phyloP scores from a whole-genome alignment of 2,329 filamentous ascomycete species.

The Verticillium tricorpus region DNA sequence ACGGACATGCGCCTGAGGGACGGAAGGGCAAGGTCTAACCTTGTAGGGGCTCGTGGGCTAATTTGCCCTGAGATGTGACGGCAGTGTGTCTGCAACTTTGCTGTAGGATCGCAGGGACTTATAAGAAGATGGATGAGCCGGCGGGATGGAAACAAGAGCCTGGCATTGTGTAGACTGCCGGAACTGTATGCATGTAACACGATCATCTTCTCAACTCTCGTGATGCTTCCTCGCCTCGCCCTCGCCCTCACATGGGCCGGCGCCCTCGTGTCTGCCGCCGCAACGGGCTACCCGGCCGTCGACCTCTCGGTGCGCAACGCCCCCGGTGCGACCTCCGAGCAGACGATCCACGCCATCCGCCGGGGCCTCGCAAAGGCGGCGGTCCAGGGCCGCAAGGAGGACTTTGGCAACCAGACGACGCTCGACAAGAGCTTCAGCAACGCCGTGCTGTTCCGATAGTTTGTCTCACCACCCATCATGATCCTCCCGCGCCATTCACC shows the following conservation, averaged over 20 bases:
- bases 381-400: background rate
- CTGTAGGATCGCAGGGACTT: background rate
- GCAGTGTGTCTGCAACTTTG: background rate
- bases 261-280: background rate
- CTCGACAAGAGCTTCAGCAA: slow-evolving; percentile 35
- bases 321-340: slow-evolving; percentile 1
- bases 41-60: background rate
- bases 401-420: slow-evolving; percentile 20
- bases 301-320: slow-evolving; percentile 4
- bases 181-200: background rate
- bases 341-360: slow-evolving; percentile 4
- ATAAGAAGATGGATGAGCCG: background rate
- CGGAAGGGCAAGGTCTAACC: background rate
- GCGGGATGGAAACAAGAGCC: background rate
- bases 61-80: background rate
- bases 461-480: slow-evolving; percentile 6
- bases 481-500: background rate
- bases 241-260: background rate
- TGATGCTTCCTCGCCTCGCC: background rate
- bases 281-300: background rate
- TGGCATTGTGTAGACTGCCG: background rate
- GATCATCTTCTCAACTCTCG: background rate
- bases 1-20: background rate
- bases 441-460: slow-evolving; percentile 30
- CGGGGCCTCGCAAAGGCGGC: slow-evolving; percentile 3